Conservation (phyloP, 225 moss, liverwort and hornwort species). For the Marchantia paleacea region DNA sequence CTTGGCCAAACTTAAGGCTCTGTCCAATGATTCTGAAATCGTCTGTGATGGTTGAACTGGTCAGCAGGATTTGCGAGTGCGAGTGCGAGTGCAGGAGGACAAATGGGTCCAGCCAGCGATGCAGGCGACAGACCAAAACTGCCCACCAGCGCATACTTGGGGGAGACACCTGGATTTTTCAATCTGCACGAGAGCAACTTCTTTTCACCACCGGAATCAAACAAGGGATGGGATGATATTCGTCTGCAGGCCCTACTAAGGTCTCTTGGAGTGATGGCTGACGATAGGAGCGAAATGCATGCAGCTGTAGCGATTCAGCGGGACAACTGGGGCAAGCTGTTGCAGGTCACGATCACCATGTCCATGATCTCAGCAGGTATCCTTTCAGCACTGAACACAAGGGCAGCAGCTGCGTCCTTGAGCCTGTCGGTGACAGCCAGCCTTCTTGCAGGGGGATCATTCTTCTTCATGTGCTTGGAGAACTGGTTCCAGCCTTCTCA, state of each 20-base stretch:
- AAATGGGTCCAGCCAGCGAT: background rate
- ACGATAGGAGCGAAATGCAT: slow-evolving; percentile 46
- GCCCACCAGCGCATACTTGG: slow-evolving; percentile 26
- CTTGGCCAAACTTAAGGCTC: background rate
- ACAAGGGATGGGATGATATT: slow-evolving; percentile 46
- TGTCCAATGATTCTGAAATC: background rate
- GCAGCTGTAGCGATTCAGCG: slow-evolving; percentile 35
- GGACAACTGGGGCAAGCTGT: slow-evolving; percentile 48
- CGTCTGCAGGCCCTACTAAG: slow-evolving; percentile 35
- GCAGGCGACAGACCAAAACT: background rate
- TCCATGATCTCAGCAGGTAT: slow-evolving; percentile 46
- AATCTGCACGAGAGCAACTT: slow-evolving; percentile 33
- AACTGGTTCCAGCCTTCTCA: slow-evolving; percentile 51
- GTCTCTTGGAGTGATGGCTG: slow-evolving; percentile 37
- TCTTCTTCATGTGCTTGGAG: slow-evolving; percentile 44
- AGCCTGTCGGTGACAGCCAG: slow-evolving; percentile 38
- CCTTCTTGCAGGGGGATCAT: slow-evolving; percentile 29
- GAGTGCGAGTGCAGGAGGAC: slow-evolving; percentile 2
- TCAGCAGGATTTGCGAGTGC: background rate
- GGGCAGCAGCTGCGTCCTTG: slow-evolving; percentile 15
- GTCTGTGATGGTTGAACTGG: background rate
- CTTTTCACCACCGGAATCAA: slow-evolving; percentile 26
- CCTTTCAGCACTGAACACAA: slow-evolving; percentile 39
- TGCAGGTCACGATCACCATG: slow-evolving; percentile 46
- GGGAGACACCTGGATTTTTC: slow-evolving; percentile 3